These are phyloP conservation scores for Xylaria hypoxylon DNA, from an alignment of 2,329 filamentous ascomycete genomes.

Conservation along the genomic window DNA sequence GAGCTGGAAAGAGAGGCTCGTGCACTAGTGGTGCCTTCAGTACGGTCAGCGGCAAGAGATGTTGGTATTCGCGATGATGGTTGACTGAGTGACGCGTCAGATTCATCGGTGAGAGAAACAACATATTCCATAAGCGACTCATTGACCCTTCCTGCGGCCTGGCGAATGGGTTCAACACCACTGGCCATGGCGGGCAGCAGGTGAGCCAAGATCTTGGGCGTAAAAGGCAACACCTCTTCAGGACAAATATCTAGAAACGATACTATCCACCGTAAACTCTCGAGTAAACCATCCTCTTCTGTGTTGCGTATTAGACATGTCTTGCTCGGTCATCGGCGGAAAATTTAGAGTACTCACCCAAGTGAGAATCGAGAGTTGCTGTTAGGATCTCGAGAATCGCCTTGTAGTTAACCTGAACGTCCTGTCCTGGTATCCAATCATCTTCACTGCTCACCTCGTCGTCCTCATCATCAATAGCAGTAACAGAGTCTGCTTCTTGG, in stretches of 20 bases:
- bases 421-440: constrained; percentile 97
- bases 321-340: constrained; percentile 10
- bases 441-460: constrained; percentile 78
- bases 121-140: constrained; percentile 93
- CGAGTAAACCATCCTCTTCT: constrained; percentile 93
- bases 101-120: constrained; percentile 85
- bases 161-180: constrained; percentile 86
- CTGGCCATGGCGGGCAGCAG: constrained; percentile 95
- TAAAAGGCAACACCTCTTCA: constrained; percentile 94
- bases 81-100: constrained; percentile 54
- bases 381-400: constrained; percentile 93
- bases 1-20: constrained; percentile 65
- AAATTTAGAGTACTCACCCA: constrained; percentile 64
- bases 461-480: constrained; percentile 64
- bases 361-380: constrained; percentile 84
- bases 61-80: constrained; percentile 56
- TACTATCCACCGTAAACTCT: constrained; percentile 94
- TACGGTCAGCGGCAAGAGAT: constrained; percentile 58
- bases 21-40: constrained; percentile 61
- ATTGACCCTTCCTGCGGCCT: constrained; percentile 90
- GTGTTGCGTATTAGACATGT: constrained; percentile 40
- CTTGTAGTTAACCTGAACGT: constrained; percentile 93
- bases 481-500: constrained; percentile 69
- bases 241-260: constrained; percentile 97
- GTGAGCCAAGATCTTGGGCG: constrained; percentile 89